A percentile compares a stretch with the other conserved stretches of the same genome.
Conservation (phyloP, 2,329 filamentous ascomycete genomes). For the Neocatenulostroma microsporum region DNA sequence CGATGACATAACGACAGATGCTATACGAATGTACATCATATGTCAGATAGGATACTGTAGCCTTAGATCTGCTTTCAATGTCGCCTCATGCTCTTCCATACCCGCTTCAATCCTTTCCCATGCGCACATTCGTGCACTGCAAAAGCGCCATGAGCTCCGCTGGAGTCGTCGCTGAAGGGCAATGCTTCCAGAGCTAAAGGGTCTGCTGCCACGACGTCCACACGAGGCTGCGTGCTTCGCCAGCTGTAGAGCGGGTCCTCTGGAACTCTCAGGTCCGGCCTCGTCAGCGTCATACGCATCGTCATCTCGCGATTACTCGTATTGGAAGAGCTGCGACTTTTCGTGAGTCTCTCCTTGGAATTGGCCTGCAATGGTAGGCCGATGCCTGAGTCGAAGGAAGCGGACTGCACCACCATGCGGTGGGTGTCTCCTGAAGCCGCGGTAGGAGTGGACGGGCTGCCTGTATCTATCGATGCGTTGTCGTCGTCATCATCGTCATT, state of each 20-base stretch:
- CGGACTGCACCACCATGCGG: slow-evolving; percentile 27
- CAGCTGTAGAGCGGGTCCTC: slow-evolving; percentile 60
- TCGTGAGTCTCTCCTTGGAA: neutral
- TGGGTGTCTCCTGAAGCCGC: slow-evolving; percentile 11
- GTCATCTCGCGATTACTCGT: slow-evolving; percentile 69
- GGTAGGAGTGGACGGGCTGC: slow-evolving; percentile 17
- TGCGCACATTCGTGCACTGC: slow-evolving; percentile 23
- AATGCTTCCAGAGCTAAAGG: slow-evolving; percentile 50
- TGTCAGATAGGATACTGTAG: too few species aligned
- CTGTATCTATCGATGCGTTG: slow-evolving; percentile 4
- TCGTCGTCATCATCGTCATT: slow-evolving; percentile 5
- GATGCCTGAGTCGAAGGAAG: slow-evolving; percentile 31
- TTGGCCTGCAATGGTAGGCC: slow-evolving; percentile 10
- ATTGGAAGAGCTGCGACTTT: slow-evolving; percentile 1
- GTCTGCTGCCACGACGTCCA: slow-evolving; percentile 30
- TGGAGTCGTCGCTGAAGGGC: slow-evolving; percentile 31
- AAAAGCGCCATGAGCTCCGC: slow-evolving; percentile 38
- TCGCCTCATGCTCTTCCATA: slow-evolving; percentile 19
- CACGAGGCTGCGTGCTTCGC: slow-evolving; percentile 29
- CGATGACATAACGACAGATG: too few species aligned
- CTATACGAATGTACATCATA: too few species aligned
- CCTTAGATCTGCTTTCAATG: slow-evolving; percentile 11
- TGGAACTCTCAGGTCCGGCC: slow-evolving; percentile 72
- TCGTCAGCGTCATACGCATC: slow-evolving; percentile 86
- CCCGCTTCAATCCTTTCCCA: slow-evolving; percentile 18